Conservation (phyloP, 176 grass and related monocot species). For the Aegilops bicornis region DNA sequence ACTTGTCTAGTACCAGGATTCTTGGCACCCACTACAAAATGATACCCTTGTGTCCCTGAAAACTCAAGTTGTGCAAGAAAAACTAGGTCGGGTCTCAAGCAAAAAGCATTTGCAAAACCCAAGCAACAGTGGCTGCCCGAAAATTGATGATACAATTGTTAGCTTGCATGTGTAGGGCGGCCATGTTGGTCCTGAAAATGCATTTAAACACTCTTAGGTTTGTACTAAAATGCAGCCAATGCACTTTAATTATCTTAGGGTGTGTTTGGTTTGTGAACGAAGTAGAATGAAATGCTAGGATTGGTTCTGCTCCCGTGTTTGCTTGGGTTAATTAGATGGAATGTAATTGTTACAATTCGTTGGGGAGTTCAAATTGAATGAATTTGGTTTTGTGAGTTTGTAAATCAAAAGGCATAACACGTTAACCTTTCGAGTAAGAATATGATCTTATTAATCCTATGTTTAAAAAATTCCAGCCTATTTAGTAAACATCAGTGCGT, state of each 20-base stretch:
- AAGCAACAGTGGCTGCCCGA: background rate
- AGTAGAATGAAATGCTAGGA: too few species aligned
- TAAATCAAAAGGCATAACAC: too few species aligned
- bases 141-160: background rate
- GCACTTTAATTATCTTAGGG: background rate
- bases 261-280: too few species aligned
- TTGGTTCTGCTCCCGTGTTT: too few species aligned
- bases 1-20: constrained; percentile 40
- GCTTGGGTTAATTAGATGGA: too few species aligned
- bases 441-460: constrained; percentile 31
- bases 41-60: constrained; percentile 7
- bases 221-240: background rate
- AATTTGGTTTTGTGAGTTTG: too few species aligned
- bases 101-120: background rate
- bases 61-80: constrained; percentile 41
- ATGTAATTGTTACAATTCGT: too few species aligned
- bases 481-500: constrained; percentile 30
- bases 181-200: too few species aligned
- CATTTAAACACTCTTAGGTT: too few species aligned
- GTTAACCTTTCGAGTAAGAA: background rate
- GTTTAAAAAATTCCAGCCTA: constrained; percentile 26
- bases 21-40: constrained; percentile 13
- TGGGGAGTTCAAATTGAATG: too few species aligned
- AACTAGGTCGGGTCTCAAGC: constrained; percentile 26
- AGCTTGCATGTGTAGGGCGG: too few species aligned